phyloP scores from a whole-genome alignment of 2,329 filamentous ascomycete genomes.

The Pseudopyrenochaeta lycopersici region DNA sequence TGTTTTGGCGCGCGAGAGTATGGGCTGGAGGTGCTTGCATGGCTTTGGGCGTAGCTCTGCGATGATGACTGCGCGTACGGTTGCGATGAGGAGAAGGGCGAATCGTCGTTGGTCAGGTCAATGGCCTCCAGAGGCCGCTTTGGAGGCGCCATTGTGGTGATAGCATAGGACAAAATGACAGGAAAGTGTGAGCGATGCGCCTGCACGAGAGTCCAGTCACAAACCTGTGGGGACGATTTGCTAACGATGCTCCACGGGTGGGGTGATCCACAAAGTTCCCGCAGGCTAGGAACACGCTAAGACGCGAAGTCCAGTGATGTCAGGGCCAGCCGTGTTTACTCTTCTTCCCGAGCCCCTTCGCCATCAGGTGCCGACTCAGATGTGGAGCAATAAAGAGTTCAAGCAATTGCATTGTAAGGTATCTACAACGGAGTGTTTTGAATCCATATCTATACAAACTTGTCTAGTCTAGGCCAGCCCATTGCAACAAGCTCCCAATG shows the following conservation, averaged over 20 bases:
- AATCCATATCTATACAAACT: background rate
- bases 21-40: constrained; percentile 2
- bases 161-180: background rate
- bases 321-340: too few relatives aligned
- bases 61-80: constrained; percentile 25
- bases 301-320: constrained; percentile 29
- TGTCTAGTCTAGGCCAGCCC: constrained; percentile 1
- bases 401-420: background rate
- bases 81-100: constrained; percentile 27
- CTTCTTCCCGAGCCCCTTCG: too few relatives aligned
- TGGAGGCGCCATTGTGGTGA: constrained; percentile 7
- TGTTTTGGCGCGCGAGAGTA: constrained; percentile 36
- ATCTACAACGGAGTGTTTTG: background rate
- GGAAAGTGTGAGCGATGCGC: background rate
- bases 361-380: background rate
- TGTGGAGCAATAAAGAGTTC: background rate
- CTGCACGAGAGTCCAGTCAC: too few relatives aligned
- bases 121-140: constrained; percentile 15
- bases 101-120: constrained; percentile 14
- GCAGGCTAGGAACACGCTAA: constrained; percentile 18
- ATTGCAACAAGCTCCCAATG: background rate
- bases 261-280: constrained; percentile 5
- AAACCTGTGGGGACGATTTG: too few relatives aligned
- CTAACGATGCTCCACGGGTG: background rate
- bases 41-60: constrained; percentile 22